Conservation (phyloP, 768 basidiomycete species). For the Goffeauzyma gilvescens region DNA sequence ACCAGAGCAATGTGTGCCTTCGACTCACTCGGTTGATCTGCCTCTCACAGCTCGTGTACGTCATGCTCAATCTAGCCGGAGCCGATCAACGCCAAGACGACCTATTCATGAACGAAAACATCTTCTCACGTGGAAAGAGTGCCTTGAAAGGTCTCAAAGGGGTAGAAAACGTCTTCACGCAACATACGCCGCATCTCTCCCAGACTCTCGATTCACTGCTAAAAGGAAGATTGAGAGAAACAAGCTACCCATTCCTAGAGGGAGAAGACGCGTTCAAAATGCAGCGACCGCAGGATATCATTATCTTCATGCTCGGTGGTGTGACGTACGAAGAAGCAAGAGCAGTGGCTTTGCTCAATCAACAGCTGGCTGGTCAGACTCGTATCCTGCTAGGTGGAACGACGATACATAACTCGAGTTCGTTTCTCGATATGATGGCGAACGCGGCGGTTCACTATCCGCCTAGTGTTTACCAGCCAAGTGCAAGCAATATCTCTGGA, state of each 20-base stretch:
- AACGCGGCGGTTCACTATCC: constrained; percentile 38
- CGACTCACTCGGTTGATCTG: neutral
- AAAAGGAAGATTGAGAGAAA: constrained; percentile 66
- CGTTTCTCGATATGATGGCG: constrained; percentile 76
- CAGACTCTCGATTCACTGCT: constrained; percentile 79
- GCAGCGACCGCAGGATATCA: constrained; percentile 72
- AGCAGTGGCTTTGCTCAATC: constrained; percentile 65
- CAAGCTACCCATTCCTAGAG: constrained; percentile 73
- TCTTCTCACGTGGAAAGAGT: constrained; percentile 81
- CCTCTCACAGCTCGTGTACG: constrained; percentile 60
- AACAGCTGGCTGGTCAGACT: constrained; percentile 49
- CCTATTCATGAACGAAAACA: constrained; percentile 81
- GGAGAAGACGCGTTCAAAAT: constrained; percentile 42
- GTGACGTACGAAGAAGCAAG: constrained; percentile 90
- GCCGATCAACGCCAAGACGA: constrained; percentile 94
- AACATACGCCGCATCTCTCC: constrained; percentile 79
- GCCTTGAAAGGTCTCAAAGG: constrained; percentile 94
- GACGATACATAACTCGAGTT: constrained; percentile 83
- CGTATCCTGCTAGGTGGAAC: constrained; percentile 81
- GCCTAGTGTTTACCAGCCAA: constrained; percentile 28
- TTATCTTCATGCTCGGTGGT: constrained; percentile 90
- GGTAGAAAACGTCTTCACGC: constrained; percentile 97
- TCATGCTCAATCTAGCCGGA: constrained; percentile 77
- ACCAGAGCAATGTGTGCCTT: neutral
- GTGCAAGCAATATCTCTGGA: constrained; percentile 36